Evolutionary conservation across 345 rosid species (phyloP), one percentile per base, ranked within the genome.

Genomic region (Linum lewisii): DNA sequence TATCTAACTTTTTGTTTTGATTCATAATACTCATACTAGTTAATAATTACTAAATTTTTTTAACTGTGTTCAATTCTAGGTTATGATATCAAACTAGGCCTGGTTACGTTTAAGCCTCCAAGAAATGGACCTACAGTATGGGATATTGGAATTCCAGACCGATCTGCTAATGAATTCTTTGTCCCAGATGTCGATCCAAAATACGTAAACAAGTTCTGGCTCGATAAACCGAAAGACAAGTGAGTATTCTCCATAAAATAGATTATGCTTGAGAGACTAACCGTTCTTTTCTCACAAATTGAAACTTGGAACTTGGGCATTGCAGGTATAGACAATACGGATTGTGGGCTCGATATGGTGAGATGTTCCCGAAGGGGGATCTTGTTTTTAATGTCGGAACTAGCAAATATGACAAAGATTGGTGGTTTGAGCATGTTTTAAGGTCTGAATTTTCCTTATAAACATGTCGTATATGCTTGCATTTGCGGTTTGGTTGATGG

Each of bases 121-220:
- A 79, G 97, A 77, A 74, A 60, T 4, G 97, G 99, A n/a, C 82
- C 81, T 0, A 93, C 99, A 1, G n/a, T 86, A 8, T 89, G 95
- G 95, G 94, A 89, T 78, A 93, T 93, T 2, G 95, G 94, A 15
- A 22, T 68, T 62, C 86, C 97, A 0, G 87, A 89, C 38, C 85
- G 97, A 16, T 73, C 72, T 0, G 97, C 95, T 3, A 77, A 76
- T 6, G 97, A 88, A 51, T 92, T 83, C 69, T 81, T 59, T 44
- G 74, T 88, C 49, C 94, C 98, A 1, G 75, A 81, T 24, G 73
- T 94, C 3, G 60, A 79, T 32, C 94, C 90, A 3, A 66, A 66
- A 3, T 77, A 81, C 51, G n/a, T 44, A 20, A 93, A 86, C 64
- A 63, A 55, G 18, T 57, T 86, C 14, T 66, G 59, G 75, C 36